Evolutionary conservation across 1,139 yeast genomes (phyloP), one percentile per base, ranked within the genome.

Genomic region (Debaryomycetaceae sp.): DNA sequence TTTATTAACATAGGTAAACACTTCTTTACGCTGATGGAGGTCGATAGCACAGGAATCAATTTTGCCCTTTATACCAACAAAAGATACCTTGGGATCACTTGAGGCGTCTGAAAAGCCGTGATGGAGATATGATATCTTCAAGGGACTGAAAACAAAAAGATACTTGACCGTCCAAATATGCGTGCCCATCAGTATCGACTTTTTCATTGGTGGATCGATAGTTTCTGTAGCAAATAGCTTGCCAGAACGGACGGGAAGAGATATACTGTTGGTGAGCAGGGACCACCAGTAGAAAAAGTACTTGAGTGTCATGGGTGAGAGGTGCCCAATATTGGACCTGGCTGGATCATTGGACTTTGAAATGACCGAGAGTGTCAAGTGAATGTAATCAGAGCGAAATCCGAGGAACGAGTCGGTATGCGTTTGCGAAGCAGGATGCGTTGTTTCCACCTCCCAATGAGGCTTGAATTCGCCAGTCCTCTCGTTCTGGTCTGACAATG

Each of bases 211-310:
- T 10, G 6, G 6, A 18, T 18, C 25, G 22, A 30, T 49, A 12
- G 44, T 40, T 29, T 45, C 47, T 15, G 44, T 39, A 3, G 41
- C 41, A 43, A 82, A 90, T 15, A 90, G 50, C 11, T 57, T 55
- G 0, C 97, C 97, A 25, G 69, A 66, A 34, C 85, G 68, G 4
- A 83, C 68, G 0, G 97, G 95, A 22, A 83, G 58, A 4, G 93
- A 77, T 19, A 79, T 58, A 20, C 71, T 68, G 26, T 82, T 73
- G 16, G 78, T 73, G 44, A 90, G 74, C 31, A 78, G 65, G 28
- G 64, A 55, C 95, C 95, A 86, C 97, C 97, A 90, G 24, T 58
- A 54, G 43, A 71, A 73, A 57, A 87, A 87, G 41, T 80, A 80
- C 10, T 57, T 53, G 37, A 85, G 60, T 0, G 79, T 66, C 23